Evolutionary conservation across 2,329 filamentous ascomycete species (phyloP).

Genomic region (Phaeophleospora eucalypticola): DNA sequence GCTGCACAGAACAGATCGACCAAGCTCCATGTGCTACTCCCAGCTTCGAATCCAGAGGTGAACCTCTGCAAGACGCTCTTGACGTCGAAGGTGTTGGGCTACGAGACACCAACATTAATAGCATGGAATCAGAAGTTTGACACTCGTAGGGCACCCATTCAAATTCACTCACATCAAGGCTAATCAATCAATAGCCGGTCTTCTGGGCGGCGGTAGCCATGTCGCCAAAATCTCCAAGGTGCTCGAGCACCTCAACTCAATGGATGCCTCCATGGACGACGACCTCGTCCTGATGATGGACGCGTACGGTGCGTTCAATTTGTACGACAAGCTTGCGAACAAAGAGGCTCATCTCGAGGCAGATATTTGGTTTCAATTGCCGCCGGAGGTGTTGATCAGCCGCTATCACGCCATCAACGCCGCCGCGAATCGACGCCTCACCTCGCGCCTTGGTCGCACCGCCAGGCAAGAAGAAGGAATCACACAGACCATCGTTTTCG

Average conservation of each 20-base stretch:
- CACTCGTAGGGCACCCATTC: too few species aligned
- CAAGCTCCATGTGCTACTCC: constrained; percentile 20
- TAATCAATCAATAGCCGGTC: background rate
- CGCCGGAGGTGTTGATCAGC: constrained; percentile 21
- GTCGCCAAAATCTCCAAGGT: constrained; percentile 21
- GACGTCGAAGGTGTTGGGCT: constrained; percentile 15
- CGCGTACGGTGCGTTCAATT: constrained; percentile 18
- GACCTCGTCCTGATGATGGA: constrained; percentile 27
- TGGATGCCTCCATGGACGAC: constrained; percentile 17
- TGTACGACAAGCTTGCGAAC: background rate
- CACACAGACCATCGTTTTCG: constrained; percentile 52
- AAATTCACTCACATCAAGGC: background rate
- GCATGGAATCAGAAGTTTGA: constrained; percentile 18
- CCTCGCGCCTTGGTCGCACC: constrained; percentile 32
- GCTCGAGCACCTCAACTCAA: constrained; percentile 13
- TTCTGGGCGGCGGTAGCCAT: constrained; percentile 22
- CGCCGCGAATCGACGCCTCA: constrained; percentile 43
- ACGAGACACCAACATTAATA: constrained; percentile 22
- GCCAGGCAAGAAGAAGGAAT: constrained; percentile 34
- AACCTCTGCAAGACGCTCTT: constrained; percentile 22
- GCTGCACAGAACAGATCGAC: background rate
- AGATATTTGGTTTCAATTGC: constrained; percentile 28
- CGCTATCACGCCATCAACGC: constrained; percentile 23
- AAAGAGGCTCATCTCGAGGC: constrained; percentile 1
- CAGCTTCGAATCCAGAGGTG: constrained; percentile 15